Percentiles rank a stretch among this genome's conserved stretches.
phyloP scores from a whole-genome alignment of 2,329 filamentous ascomycete genomes.

The Colletotrichum destructivum region DNA sequence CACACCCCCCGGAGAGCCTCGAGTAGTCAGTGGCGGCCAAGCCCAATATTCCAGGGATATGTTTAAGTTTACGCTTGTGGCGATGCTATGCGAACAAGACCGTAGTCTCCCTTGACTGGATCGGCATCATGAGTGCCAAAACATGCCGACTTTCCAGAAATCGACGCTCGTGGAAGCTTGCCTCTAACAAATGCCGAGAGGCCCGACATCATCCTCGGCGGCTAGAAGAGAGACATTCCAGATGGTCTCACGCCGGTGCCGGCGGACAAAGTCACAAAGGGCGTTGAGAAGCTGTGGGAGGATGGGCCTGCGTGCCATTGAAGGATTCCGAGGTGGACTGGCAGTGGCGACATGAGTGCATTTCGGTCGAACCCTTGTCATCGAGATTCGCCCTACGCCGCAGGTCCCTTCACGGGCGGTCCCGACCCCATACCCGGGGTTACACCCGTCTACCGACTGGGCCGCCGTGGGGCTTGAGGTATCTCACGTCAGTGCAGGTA shows the following conservation, averaged over 20 bases:
- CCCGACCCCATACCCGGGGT: slow-evolving; percentile 2
- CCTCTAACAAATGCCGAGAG: neutral
- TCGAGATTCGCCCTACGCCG: neutral
- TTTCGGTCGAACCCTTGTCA: neutral
- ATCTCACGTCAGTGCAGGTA: slow-evolving; percentile 5
- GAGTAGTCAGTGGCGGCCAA: neutral
- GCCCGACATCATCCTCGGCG: neutral
- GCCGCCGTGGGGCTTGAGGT: neutral
- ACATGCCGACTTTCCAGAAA: neutral
- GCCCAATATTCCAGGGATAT: neutral
- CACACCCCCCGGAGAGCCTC: neutral
- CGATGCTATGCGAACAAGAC: neutral
- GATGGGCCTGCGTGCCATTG: neutral
- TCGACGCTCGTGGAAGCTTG: neutral
- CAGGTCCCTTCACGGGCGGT: slow-evolving; percentile 17
- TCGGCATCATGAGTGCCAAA: neutral
- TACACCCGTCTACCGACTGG: neutral
- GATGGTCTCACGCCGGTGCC: neutral
- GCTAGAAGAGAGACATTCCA: neutral
- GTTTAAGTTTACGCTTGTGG: slow-evolving; percentile 8
- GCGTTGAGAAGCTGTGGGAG: neutral
- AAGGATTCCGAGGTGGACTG: neutral
- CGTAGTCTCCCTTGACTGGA: neutral
- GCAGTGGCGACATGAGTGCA: neutral
- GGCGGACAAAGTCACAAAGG: neutral